Conservation (phyloP, 2,329 filamentous ascomycete genomes). For the Trichophyton rubrum region DNA sequence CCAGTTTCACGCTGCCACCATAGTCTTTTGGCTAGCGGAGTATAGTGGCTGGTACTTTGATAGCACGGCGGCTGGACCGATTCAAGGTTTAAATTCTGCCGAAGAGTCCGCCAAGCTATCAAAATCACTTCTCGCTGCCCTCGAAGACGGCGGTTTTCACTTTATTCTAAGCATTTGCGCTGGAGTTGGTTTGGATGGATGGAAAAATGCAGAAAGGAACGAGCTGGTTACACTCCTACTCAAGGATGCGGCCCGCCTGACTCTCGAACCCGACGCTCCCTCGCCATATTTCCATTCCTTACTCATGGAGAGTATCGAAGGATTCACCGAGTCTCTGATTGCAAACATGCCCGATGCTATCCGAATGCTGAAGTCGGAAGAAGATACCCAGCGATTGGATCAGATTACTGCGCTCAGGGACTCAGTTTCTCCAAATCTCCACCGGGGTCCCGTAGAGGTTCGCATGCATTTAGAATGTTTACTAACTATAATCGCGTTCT, state of each 20-base stretch:
- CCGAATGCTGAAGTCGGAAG: slow-evolving; percentile 70
- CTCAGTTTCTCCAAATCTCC: slow-evolving; percentile 29
- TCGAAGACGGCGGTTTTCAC: slow-evolving; percentile 85
- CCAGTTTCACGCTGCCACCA: slow-evolving; percentile 65
- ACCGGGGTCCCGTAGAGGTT: slow-evolving; percentile 31
- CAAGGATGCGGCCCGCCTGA: slow-evolving; percentile 59
- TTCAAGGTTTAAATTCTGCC: slow-evolving; percentile 50
- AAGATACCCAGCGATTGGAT: slow-evolving; percentile 60
- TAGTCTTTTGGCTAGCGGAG: slow-evolving; percentile 80
- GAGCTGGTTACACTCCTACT: slow-evolving; percentile 74
- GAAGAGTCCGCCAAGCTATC: slow-evolving; percentile 58
- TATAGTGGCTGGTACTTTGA: slow-evolving; percentile 86
- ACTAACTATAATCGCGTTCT: slow-evolving; percentile 79
- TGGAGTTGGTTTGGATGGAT: slow-evolving; percentile 66
- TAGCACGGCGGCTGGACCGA: slow-evolving; percentile 47
- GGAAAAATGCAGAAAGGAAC: slow-evolving; percentile 75
- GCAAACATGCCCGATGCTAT: slow-evolving; percentile 90
- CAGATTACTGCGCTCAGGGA: slow-evolving; percentile 36
- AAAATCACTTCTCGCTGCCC: slow-evolving; percentile 58
- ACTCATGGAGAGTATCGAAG: slow-evolving; percentile 70
- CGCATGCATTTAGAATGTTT: slow-evolving; percentile 68
- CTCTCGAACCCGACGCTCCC: slow-evolving; percentile 55
- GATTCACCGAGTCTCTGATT: slow-evolving; percentile 83
- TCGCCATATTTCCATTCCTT: slow-evolving; percentile 58
- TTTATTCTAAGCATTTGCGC: slow-evolving; percentile 77